phyloP scores from a whole-genome alignment of 345 rosid genomes.

The Camelina hispida region DNA sequence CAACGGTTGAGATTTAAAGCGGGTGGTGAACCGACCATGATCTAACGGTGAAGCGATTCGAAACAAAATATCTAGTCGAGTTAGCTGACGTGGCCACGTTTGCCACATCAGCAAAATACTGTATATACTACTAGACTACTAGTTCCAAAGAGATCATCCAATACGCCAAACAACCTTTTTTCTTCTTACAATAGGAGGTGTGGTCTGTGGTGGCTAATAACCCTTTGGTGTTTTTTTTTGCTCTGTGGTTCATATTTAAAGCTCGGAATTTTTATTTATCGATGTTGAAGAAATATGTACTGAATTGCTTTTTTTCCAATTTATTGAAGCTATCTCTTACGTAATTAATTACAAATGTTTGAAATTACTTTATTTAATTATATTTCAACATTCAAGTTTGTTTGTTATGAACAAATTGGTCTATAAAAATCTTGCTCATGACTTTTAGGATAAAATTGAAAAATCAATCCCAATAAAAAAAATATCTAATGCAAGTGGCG shows the following conservation, averaged over 20 bases:
- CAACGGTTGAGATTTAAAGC: constrained; percentile 41
- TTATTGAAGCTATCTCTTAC: too few species aligned
- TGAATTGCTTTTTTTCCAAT: too few species aligned
- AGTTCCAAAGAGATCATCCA: neutral
- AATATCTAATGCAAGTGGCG: constrained; percentile 44
- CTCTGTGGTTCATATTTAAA: constrained; percentile 42
- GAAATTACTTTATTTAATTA: too few species aligned
- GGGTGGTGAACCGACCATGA: constrained; percentile 31
- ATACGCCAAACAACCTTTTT: constrained; percentile 33
- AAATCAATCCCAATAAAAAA: neutral
- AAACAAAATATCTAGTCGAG: constrained; percentile 52
- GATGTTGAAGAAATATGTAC: too few species aligned
- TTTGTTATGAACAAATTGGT: neutral
- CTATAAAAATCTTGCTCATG: constrained; percentile 19
- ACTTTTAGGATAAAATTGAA: constrained; percentile 32
- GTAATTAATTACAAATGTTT: too few species aligned
- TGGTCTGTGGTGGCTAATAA: constrained; percentile 36
- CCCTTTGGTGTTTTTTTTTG: neutral
- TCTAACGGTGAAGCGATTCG: constrained; percentile 40
- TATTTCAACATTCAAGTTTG: neutral
- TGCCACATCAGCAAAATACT: constrained; percentile 54
- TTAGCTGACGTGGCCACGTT: constrained; percentile 49
- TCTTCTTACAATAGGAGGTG: constrained; percentile 12
- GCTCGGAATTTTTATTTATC: constrained; percentile 1
- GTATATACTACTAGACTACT: neutral